Conservation (phyloP, 345 rosid genomes). For the Leavenworthia alabamica region DNA sequence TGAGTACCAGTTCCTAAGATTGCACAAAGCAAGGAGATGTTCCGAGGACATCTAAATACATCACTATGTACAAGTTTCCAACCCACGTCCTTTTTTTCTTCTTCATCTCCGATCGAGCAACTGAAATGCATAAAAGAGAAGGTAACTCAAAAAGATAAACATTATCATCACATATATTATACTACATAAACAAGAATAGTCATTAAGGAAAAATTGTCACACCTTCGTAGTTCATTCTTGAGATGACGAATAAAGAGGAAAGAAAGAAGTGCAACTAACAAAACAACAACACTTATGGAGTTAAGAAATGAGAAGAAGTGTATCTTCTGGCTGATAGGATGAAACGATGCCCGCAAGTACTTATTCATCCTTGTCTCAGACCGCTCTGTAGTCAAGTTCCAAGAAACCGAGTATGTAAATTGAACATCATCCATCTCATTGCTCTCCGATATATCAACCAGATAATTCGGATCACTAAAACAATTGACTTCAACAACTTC, state of each 20-base stretch:
- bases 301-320: slow-evolving; percentile 71
- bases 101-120: slow-evolving; percentile 57
- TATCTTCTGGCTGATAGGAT: slow-evolving; percentile 47
- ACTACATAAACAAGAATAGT: not conserved
- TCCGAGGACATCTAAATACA: slow-evolving; percentile 58
- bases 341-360: slow-evolving; percentile 47
- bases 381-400: slow-evolving; percentile 53
- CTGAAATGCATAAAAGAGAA: slow-evolving; percentile 32
- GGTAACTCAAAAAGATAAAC: not conserved
- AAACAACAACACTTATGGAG: slow-evolving; percentile 42
- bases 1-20: slow-evolving; percentile 75
- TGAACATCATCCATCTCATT: slow-evolving; percentile 46
- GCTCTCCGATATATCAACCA: slow-evolving; percentile 63
- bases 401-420: slow-evolving; percentile 68
- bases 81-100: slow-evolving; percentile 66
- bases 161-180: not conserved
- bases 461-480: slow-evolving; percentile 54
- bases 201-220: slow-evolving; percentile 30
- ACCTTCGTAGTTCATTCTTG: slow-evolving; percentile 68
- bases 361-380: slow-evolving; percentile 56
- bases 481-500: slow-evolving; percentile 49
- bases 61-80: slow-evolving; percentile 79
- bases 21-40: slow-evolving; percentile 63
- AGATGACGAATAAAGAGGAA: slow-evolving; percentile 53
- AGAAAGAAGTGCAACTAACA: slow-evolving; percentile 52